A percentile compares a stretch with the other conserved stretches of the same genome.
Conservation (phyloP, 2,329 filamentous ascomycete species). For the Epichloe glyceriae region DNA sequence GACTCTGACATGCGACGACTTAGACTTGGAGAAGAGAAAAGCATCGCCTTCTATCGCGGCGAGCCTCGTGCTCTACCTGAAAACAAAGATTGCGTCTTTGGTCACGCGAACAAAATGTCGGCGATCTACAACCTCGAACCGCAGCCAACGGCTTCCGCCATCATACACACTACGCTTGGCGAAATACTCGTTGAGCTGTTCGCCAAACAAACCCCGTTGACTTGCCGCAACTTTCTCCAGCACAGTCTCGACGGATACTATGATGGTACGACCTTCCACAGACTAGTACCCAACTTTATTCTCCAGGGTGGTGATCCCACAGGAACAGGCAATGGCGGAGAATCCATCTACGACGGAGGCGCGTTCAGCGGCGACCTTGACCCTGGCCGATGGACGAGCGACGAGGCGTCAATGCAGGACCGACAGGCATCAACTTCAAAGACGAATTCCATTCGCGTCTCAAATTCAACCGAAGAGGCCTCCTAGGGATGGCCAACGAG, state of each 20-base stretch:
- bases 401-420: conserved; percentile 46
- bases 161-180: conserved; percentile 80
- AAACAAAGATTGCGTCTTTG: background rate
- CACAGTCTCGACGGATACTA: conserved; percentile 94
- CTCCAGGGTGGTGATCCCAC: conserved; percentile 92
- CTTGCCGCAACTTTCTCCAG: conserved; percentile 91
- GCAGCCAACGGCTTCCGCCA: conserved; percentile 80
- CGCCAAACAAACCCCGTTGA: conserved; percentile 83
- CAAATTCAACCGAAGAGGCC: conserved; percentile 81
- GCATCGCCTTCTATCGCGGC: background rate
- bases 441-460: conserved; percentile 89
- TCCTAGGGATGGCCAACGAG: conserved; percentile 94
- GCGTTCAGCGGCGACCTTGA: conserved; percentile 61
- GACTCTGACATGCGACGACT: background rate
- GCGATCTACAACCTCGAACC: conserved; percentile 89
- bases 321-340: conserved; percentile 80
- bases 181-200: conserved; percentile 88
- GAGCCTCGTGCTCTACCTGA: background rate
- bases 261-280: conserved; percentile 85
- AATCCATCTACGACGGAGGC: conserved; percentile 82
- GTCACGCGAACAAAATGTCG: conserved; percentile 55
- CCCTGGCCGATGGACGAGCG: conserved; percentile 57
- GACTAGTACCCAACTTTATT: conserved; percentile 82
- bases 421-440: conserved; percentile 47
- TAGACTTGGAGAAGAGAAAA: background rate